Percentiles rank a stretch among this genome's conserved stretches.
Conservation (phyloP, 768 basidiomycete species). For the Russula vinacea region DNA sequence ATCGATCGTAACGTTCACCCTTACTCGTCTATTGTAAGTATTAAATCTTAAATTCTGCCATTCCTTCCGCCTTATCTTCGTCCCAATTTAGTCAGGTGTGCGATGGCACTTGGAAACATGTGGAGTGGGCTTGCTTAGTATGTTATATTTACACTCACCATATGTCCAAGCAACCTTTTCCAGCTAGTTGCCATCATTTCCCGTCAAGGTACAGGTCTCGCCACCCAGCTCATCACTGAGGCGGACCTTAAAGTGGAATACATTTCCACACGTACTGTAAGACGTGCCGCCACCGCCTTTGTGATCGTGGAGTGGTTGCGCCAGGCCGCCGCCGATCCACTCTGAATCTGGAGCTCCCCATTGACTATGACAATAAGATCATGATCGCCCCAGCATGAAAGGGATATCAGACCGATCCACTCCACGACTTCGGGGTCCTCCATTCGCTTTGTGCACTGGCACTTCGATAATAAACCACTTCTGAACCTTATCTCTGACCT, state of each 20-base stretch:
- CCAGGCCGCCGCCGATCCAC: no score
- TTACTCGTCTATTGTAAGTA: not conserved
- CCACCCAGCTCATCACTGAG: not conserved
- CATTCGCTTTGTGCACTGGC: not conserved
- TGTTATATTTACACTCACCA: not conserved
- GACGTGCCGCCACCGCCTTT: not conserved
- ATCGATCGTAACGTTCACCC: not conserved
- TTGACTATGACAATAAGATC: not conserved
- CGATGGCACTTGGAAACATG: not conserved
- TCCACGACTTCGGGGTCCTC: not conserved
- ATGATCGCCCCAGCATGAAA: not conserved
- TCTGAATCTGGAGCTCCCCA: no score
- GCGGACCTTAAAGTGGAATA: not conserved
- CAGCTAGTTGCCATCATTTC: not conserved
- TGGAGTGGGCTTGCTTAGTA: not conserved
- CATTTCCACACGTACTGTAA: not conserved
- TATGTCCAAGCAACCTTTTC: not conserved
- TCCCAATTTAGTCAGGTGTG: not conserved
- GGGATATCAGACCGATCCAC: constrained; percentile 2
- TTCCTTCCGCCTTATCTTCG: not conserved
- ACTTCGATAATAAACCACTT: not conserved
- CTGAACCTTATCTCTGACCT: not conserved
- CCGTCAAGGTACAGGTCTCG: not conserved
- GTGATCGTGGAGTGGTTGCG: not conserved
- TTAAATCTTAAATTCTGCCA: not conserved